Evolutionary conservation across 1,139 yeast species (phyloP), one percentile per base, ranked within the genome.

Genomic region (Taphrina pruni): DNA sequence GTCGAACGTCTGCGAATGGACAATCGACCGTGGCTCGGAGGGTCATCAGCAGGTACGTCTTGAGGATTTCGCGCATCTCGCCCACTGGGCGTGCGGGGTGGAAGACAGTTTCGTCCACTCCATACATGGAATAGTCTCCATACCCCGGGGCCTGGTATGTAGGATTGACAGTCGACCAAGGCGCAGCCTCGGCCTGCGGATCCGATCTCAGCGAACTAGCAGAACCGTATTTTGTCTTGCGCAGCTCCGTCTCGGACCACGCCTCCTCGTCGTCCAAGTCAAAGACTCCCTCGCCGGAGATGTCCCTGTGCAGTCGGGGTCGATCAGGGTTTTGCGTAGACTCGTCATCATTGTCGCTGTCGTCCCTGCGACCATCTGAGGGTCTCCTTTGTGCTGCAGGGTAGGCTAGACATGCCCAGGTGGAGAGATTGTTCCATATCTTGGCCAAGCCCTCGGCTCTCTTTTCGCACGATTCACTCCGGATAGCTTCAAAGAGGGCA

Each of bases 1-100:
- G 50, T 12, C 71, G 69, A 20, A 69, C 68, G 41, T 69, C 71
- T 11, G 56, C 66, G 50, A 65, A 69, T 11, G 71, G 71, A 35
- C 69, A 66, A 46, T 69, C 68, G 45, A 58, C 48, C 14, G 57
- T 61, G 41, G 61, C 60, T 17, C 71, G 68, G 54, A 69, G 56
- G 56, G 66, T 50, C 35, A 50, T 45, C 14, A 69, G 64, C 32
- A 69, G 51, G 32, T 65, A 65, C n/a, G 50, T 21, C 41, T 65
- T 57, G 32, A 65, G 52, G 9, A 57, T 52, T n/a, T 65, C 69
- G 14, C 45, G 43, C 54, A 58, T 36, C 32, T 58, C 62, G 54
- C 35, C 26, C n/a, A 14, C 9, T 5, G 62, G 54, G 9, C 62
- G 62, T 17, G 54, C 14, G 17, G 39, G 20, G n/a, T 45, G 39